Evolutionary conservation across 352 stramenopile genomes (phyloP).

Genomic region (Phytophthora pisi): DNA sequence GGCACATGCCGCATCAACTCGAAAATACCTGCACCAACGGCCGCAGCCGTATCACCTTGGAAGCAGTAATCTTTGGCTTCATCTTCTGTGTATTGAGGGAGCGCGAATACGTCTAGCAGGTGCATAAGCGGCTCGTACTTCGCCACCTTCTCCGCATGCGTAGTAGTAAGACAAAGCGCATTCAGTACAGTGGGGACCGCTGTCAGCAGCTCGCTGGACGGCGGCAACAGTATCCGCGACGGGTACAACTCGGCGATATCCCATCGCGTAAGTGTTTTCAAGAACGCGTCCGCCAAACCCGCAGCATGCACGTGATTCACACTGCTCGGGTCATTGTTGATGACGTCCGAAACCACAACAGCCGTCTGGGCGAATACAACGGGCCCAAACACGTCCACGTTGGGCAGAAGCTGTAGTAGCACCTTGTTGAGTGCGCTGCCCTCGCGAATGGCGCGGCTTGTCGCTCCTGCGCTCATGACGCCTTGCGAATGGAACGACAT

Average conservation of each 20-base stretch:
- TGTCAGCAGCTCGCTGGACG: constrained; percentile 95
- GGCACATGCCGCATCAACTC: constrained; percentile 97
- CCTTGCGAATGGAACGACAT: constrained; percentile 89
- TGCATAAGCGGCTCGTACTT: constrained; percentile 92
- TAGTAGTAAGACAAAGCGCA: constrained; percentile 93
- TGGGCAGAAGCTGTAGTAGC: constrained; percentile 89
- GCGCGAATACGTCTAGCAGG: constrained; percentile 91
- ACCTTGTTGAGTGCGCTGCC: constrained; percentile 88
- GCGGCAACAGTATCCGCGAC: constrained; percentile 61
- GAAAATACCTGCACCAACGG: constrained; percentile 94
- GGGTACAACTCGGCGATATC: constrained; percentile 66
- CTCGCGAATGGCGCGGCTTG: constrained; percentile 87
- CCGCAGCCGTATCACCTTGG: constrained; percentile 92
- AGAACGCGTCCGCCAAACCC: constrained; percentile 93
- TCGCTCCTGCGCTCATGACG: constrained; percentile 87
- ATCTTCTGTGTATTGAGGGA: constrained; percentile 87
- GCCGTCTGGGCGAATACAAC: constrained; percentile 92
- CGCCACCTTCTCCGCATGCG: constrained; percentile 90
- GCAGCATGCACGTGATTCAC: constrained; percentile 94
- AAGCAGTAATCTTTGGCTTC: constrained; percentile 87
- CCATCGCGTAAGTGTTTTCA: constrained; percentile 91
- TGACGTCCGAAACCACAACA: constrained; percentile 95
- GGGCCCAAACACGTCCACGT: constrained; percentile 92
- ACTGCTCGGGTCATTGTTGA: constrained; percentile 96
- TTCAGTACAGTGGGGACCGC: constrained; percentile 94